Percentiles rank a stretch among this genome's conserved stretches.
Conservation (phyloP, 495 filamentous ascomycete genomes). For the Lasiosphaeris hirsuta region DNA sequence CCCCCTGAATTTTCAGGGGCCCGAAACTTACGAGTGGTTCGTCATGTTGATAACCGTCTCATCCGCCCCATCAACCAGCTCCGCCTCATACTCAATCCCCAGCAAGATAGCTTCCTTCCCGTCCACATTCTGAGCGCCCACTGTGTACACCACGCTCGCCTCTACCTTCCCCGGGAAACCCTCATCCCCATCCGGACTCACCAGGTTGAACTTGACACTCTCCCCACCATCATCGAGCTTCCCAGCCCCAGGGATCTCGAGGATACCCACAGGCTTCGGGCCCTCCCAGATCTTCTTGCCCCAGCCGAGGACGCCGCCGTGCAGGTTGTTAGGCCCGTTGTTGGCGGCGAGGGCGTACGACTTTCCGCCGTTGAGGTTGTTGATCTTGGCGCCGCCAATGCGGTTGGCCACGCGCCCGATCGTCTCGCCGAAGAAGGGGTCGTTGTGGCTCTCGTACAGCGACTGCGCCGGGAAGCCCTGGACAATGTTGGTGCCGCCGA, state of each 20-base stretch:
- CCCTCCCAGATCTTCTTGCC: constrained; percentile 80
- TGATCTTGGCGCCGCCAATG: constrained; percentile 66
- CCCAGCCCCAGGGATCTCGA: constrained; percentile 42
- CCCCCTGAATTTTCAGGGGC: too few species aligned
- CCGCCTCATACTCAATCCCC: constrained; percentile 83
- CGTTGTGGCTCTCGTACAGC: constrained; percentile 70
- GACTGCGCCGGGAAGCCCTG: constrained; percentile 72
- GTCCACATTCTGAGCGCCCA: constrained; percentile 58
- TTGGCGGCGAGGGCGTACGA: constrained; percentile 68
- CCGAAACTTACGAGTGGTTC: constrained; percentile 75
- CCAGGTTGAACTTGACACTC: constrained; percentile 70
- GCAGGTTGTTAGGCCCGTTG: constrained; percentile 73
- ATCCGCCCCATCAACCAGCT: constrained; percentile 69
- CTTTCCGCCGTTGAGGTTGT: constrained; percentile 65
- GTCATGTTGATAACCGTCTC: constrained; percentile 90
- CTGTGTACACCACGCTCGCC: constrained; percentile 72
- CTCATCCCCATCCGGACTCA: constrained; percentile 73
- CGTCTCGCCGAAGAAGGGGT: constrained; percentile 82
- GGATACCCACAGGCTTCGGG: constrained; percentile 55
- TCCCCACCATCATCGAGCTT: constrained; percentile 62
- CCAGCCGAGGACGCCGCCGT: constrained; percentile 82
- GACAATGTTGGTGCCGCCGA: constrained; percentile 79
- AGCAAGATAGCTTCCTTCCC: constrained; percentile 63
- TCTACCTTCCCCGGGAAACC: constrained; percentile 84
- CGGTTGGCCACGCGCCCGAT: constrained; percentile 93